Conservation (phyloP, 2,329 filamentous ascomycete genomes). For the Macrophomina tecta region DNA sequence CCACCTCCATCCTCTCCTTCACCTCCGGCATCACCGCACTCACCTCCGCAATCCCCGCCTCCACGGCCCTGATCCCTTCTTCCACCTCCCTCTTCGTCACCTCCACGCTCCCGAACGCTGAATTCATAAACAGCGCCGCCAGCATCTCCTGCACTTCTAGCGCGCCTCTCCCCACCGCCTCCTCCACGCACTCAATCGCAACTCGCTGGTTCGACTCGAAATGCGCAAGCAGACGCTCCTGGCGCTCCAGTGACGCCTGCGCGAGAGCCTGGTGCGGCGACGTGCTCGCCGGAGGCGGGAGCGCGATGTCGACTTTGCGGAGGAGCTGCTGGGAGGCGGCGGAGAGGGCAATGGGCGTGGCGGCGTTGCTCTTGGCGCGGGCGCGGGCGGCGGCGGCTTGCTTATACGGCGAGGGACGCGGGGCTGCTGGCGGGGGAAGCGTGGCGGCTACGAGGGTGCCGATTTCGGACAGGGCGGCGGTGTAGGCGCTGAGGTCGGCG, state of each 20-base stretch:
- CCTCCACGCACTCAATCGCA: constrained; percentile 42
- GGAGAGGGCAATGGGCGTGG: constrained; percentile 39
- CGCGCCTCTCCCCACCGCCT: constrained; percentile 46
- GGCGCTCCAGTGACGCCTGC: constrained; percentile 40
- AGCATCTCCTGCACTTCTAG: constrained; percentile 45
- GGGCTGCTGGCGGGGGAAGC: constrained; percentile 31
- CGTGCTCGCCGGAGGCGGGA: constrained; percentile 28
- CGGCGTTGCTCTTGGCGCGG: constrained; percentile 40
- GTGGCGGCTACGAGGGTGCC: constrained; percentile 36
- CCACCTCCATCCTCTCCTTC: constrained; percentile 41
- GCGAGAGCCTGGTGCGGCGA: constrained; percentile 38
- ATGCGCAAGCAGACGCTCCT: constrained; percentile 43
- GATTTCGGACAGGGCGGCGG: constrained; percentile 41
- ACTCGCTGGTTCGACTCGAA: constrained; percentile 40
- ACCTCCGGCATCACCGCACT: constrained; percentile 46
- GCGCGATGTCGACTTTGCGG: constrained; percentile 40
- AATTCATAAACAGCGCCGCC: constrained; percentile 46
- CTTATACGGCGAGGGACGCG: constrained; percentile 35
- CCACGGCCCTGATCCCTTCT: constrained; percentile 42
- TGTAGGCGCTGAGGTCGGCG: constrained; percentile 38
- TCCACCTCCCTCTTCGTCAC: constrained; percentile 38
- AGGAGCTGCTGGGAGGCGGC: constrained; percentile 42
- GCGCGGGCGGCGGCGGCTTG: constrained; percentile 36
- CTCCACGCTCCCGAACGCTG: constrained; percentile 38
- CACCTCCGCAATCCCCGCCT: constrained; percentile 44